phyloP scores from a whole-genome alignment of 148 eudicot species.

The Polygonum aviculare region DNA sequence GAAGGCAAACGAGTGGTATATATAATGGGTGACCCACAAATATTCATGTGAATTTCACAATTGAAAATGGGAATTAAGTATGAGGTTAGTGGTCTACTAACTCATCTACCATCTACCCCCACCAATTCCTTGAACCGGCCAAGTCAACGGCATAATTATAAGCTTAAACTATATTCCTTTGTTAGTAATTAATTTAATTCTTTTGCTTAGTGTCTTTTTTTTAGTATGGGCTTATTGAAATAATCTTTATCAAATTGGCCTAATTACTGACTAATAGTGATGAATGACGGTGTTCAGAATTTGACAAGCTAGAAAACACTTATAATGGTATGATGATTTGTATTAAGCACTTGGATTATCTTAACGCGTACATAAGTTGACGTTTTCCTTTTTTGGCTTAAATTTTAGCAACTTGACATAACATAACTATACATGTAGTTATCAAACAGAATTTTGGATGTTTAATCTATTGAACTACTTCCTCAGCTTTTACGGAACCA shows the following conservation, averaged over 20 bases:
- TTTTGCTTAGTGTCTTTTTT: neutral
- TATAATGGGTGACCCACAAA: too few species aligned
- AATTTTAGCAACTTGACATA: neutral
- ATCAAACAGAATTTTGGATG: neutral
- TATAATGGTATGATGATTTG: neutral
- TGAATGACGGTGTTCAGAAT: neutral
- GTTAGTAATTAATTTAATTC: neutral
- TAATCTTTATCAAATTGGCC: neutral
- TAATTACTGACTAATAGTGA: neutral
- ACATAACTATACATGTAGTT: neutral
- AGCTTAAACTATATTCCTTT: neutral
- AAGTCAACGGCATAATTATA: neutral
- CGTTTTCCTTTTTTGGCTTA: neutral
- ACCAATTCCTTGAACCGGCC: neutral
- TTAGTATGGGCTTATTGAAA: neutral
- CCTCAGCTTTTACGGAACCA: neutral
- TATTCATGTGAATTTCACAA: neutral
- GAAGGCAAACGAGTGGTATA: too few species aligned
- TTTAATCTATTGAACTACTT: neutral
- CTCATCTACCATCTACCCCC: conserved; percentile 7
- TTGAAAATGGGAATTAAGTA: neutral
- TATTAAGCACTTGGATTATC: neutral
- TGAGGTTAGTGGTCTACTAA: conserved; percentile 3
- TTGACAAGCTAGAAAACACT: neutral
- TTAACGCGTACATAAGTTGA: neutral